Evolutionary conservation across 2,329 filamentous ascomycete species (phyloP), one percentile per base, ranked within the genome.

Genomic region (Colletotrichum scovillei): DNA sequence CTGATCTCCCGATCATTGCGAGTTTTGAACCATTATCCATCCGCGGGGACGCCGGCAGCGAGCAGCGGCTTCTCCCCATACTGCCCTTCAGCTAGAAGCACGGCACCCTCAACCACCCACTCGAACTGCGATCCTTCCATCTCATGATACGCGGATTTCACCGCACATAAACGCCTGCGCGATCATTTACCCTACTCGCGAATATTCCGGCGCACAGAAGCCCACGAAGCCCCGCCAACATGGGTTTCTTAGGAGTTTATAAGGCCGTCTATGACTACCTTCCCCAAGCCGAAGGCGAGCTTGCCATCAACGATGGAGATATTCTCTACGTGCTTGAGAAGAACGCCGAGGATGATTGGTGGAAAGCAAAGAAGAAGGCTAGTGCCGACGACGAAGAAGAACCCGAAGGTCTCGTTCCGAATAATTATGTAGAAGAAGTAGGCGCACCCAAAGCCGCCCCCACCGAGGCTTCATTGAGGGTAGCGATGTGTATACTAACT

Each of bases 381-480:
- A 90, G 90, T 38, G 89, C 87, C 30, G 94, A 95, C 49, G 95
- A 97, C 56, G 95, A 97, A 55, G 95, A 98, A 56, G 95, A 98
- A 84, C 95, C 95, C 3, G 91, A 95, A 78, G 95, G 95, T 73
- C 85, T 98, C 80, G 92, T 99, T 73, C 97, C 97, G 16, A 95
- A 94, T 81, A 99, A 98, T 82, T 99, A 99, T 82, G 89, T 99
- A 69, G 93, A 98, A 86, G 92, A 97, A 92, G 95, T 97, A 79
- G 57, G 26, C 35, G 38, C 53, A 22, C 53, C 30, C 7, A 5
- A 16, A 8, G 14, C 7, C n/a, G 28, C 14, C 22, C 58, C 56
- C 11, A 14, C 3, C 46, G 42, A 24, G 19, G 4, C 8, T 46
- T 24, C 19, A n/a, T 24, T n/a, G 9, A 19, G 32, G 14, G 12